Conservation (phyloP, 2,329 filamentous ascomycete genomes). For the Uncinocarpus reesii region DNA sequence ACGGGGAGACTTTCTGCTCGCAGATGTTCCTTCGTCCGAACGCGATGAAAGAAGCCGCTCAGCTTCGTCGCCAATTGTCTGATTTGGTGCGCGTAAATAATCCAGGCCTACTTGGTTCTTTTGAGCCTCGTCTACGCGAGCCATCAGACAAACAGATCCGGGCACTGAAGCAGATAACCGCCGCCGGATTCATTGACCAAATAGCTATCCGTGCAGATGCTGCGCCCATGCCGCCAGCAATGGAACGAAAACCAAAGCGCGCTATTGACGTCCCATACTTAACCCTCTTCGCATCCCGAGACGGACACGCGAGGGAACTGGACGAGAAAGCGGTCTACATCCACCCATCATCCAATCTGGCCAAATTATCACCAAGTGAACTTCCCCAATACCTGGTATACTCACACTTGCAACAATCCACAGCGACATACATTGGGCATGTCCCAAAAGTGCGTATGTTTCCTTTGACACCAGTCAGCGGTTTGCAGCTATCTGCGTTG, state of each 20-base stretch:
- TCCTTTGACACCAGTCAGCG: constrained; percentile 68
- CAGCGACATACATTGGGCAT: constrained; percentile 44
- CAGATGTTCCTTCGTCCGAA: constrained; percentile 80
- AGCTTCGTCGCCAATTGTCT: constrained; percentile 72
- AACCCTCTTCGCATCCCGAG: constrained; percentile 62
- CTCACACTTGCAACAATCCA: constrained; percentile 64
- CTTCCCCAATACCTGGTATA: constrained; percentile 85
- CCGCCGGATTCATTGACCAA: constrained; percentile 87
- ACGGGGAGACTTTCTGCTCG: constrained; percentile 62
- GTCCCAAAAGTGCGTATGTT: constrained; percentile 77
- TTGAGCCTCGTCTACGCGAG: constrained; percentile 45
- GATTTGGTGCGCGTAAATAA: constrained; percentile 69
- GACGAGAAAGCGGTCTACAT: constrained; percentile 66
- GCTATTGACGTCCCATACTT: constrained; percentile 88
- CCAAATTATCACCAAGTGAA: constrained; percentile 57
- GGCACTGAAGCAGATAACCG: constrained; percentile 80
- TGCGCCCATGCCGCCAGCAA: constrained; percentile 60
- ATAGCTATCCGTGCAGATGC: constrained; percentile 84
- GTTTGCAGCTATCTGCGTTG: constrained; percentile 63
- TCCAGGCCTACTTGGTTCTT: constrained; percentile 36
- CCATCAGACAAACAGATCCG: constrained; percentile 59
- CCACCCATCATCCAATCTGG: constrained; percentile 73
- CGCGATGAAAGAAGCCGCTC: constrained; percentile 72
- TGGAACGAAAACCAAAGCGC: constrained; percentile 60
- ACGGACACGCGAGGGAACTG: constrained; percentile 35